A percentile compares a stretch with the other conserved stretches of the same genome.
Evolutionary conservation across 2,329 filamentous ascomycete genomes (phyloP).

Genomic region (Penicillium freii): DNA sequence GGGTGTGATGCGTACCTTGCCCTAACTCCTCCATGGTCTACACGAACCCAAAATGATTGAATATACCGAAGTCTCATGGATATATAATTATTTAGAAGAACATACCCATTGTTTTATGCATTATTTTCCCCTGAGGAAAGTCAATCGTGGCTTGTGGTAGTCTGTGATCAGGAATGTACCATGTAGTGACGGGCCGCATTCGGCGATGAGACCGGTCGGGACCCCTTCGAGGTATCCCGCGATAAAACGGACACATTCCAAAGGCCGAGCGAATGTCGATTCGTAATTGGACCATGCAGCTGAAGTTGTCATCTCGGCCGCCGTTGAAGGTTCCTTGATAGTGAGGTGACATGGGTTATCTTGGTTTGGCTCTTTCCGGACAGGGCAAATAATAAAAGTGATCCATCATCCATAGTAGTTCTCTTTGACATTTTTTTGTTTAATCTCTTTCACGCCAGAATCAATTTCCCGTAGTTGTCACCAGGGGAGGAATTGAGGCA

Average conservation of each 20-base stretch:
- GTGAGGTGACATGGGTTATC: conserved; percentile 7
- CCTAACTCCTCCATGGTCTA: conserved; percentile 24
- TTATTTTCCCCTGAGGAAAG: background rate
- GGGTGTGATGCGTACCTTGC: conserved; percentile 69
- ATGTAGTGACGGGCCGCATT: conserved; percentile 15
- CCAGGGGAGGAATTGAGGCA: conserved; percentile 1
- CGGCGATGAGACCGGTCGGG: conserved; percentile 9
- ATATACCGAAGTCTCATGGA: background rate
- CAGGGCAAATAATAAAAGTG: conserved; percentile 3
- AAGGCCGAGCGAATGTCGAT: background rate
- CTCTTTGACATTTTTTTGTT: background rate
- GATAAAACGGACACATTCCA: background rate
- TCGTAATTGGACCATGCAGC: conserved; percentile 7
- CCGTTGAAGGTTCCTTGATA: background rate
- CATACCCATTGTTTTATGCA: background rate
- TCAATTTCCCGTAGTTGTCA: background rate
- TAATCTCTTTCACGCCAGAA: background rate
- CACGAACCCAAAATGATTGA: conserved; percentile 6
- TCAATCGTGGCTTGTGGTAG: background rate
- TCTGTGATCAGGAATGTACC: conserved; percentile 12
- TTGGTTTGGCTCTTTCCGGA: conserved; percentile 15
- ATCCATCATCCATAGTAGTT: background rate
- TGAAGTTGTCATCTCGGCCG: conserved; percentile 3
- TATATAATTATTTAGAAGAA: background rate
- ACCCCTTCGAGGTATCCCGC: conserved; percentile 13